A percentile compares a stretch with the other conserved stretches of the same genome.
Evolutionary conservation across 2,329 filamentous ascomycete species (phyloP).

Genomic region (Tolypocladium amazonense): DNA sequence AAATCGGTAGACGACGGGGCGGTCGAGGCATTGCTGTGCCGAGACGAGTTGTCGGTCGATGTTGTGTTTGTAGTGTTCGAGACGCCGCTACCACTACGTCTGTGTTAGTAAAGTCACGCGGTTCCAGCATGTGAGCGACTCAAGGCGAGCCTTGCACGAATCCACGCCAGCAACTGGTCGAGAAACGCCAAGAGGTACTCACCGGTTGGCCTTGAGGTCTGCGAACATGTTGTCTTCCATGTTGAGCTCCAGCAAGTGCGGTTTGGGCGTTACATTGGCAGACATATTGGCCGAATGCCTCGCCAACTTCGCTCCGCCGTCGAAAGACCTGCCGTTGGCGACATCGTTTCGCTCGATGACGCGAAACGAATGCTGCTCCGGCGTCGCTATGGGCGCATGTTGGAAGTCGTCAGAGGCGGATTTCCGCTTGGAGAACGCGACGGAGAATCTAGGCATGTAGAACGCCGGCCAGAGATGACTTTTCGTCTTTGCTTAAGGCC

Average conservation of each 20-base stretch:
- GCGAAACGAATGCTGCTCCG: slow-evolving; percentile 43
- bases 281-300: slow-evolving; percentile 23
- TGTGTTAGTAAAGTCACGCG: slow-evolving; percentile 21
- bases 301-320: slow-evolving; percentile 34
- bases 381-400: slow-evolving; percentile 32
- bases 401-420: slow-evolving; percentile 45
- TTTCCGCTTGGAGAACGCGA: slow-evolving; percentile 49
- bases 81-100: slow-evolving; percentile 44
- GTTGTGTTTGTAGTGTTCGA: slow-evolving; percentile 51
- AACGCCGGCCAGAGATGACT: slow-evolving; percentile 13
- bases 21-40: slow-evolving; percentile 52
- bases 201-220: slow-evolving; percentile 44
- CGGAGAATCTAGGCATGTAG: slow-evolving; percentile 54
- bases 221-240: slow-evolving; percentile 50
- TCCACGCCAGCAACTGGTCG: background rate
- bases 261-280: slow-evolving; percentile 24
- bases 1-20: slow-evolving; percentile 45
- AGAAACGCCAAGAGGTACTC: slow-evolving; percentile 17
- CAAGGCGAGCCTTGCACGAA: background rate
- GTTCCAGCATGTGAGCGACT: background rate
- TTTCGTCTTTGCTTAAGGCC: background rate
- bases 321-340: slow-evolving; percentile 34
- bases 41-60: slow-evolving; percentile 49
- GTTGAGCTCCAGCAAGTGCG: slow-evolving; percentile 26
- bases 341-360: slow-evolving; percentile 45